phyloP scores from a whole-genome alignment of 129 eudicot genomes.

The Chrysanthemum makinoi region DNA sequence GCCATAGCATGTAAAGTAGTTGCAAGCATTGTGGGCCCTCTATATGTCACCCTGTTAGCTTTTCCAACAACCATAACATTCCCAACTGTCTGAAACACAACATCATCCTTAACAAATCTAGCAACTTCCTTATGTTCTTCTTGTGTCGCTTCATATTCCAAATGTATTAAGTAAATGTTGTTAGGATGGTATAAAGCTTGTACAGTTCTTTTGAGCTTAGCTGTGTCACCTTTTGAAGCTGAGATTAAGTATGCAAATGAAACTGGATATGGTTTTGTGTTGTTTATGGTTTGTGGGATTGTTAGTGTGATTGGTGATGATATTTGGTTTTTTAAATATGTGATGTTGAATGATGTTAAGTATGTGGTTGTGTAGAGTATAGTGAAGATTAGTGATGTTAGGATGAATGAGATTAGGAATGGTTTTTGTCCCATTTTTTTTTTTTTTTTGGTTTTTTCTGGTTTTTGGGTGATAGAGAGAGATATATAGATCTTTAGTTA shows the following conservation, averaged over 20 bases:
- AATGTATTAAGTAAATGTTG: conserved; percentile 62
- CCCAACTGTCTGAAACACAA: conserved; percentile 49
- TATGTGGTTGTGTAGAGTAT: conserved; percentile 58
- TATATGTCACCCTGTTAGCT: conserved; percentile 71
- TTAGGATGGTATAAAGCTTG: conserved; percentile 79
- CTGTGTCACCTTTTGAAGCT: conserved; percentile 69
- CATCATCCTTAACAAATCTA: conserved; percentile 42
- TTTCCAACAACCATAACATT: conserved; percentile 87
- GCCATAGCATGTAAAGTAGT: conserved; percentile 87
- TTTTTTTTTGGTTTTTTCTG: conserved; percentile 14
- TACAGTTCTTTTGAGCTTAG: conserved; percentile 63
- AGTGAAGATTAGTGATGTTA: conserved; percentile 47
- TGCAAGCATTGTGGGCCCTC: conserved; percentile 97
- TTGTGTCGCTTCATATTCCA: conserved; percentile 61
- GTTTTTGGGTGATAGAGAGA: too few species aligned
- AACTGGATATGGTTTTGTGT: conserved; percentile 47
- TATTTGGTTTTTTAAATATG: conserved; percentile 26
- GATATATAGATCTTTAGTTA: neutral
- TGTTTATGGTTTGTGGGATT: conserved; percentile 32
- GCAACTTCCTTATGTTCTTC: conserved; percentile 61
- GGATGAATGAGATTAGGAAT: conserved; percentile 47
- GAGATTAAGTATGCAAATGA: conserved; percentile 94
- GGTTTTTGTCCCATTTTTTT: conserved; percentile 44
- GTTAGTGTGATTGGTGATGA: conserved; percentile 22
- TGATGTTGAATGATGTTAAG: conserved; percentile 29